Percentiles rank a stretch among this genome's conserved stretches.
Evolutionary conservation across 1,284 basidiomycete genomes (phyloP).

Genomic region (Cutaneotrichosporon mucoides): DNA sequence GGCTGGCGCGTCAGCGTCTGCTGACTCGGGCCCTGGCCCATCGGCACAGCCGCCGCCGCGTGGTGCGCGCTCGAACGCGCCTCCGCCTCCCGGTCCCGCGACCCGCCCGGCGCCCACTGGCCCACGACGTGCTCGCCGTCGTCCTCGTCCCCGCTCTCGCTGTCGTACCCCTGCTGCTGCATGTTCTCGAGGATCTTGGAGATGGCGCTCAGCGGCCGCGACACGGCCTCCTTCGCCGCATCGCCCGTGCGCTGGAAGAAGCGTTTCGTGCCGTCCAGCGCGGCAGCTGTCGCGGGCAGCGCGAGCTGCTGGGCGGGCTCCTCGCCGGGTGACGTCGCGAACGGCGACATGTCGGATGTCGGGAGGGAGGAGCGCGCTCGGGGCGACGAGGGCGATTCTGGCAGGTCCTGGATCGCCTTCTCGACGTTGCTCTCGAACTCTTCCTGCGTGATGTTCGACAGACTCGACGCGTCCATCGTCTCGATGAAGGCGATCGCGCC

Average conservation of each 20-base stretch:
- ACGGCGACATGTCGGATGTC: slow-evolving; percentile 35
- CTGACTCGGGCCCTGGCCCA: background rate
- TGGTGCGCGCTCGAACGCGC: background rate
- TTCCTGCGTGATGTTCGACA: slow-evolving; percentile 86
- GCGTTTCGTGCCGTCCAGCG: slow-evolving; percentile 67
- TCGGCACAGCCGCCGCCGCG: background rate
- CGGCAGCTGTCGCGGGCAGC: slow-evolving; percentile 58
- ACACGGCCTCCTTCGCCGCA: slow-evolving; percentile 59
- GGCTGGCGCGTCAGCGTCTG: background rate
- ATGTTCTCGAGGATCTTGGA: slow-evolving; percentile 66
- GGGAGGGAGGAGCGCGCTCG: slow-evolving; percentile 2
- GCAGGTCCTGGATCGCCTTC: slow-evolving; percentile 68
- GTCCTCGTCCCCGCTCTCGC: slow-evolving; percentile 28
- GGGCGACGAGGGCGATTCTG: slow-evolving; percentile 38
- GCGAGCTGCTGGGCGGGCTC: slow-evolving; percentile 76
- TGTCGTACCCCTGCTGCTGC: slow-evolving; percentile 53
- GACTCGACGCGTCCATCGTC: slow-evolving; percentile 89
- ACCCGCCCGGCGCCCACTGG: slow-evolving; percentile 2
- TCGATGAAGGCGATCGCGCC: slow-evolving; percentile 93
- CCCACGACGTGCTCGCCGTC: slow-evolving; percentile 19
- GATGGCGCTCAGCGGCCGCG: slow-evolving; percentile 79
- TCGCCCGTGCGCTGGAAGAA: slow-evolving; percentile 83
- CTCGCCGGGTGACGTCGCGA: slow-evolving; percentile 58
- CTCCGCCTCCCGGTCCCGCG: slow-evolving; percentile 7
- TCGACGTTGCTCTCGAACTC: slow-evolving; percentile 83